Percentiles rank a stretch among this genome's conserved stretches.
These are phyloP conservation scores for Leptographium radiaticola DNA, from an alignment of 2,329 filamentous ascomycete species.

Conservation along the genomic window DNA sequence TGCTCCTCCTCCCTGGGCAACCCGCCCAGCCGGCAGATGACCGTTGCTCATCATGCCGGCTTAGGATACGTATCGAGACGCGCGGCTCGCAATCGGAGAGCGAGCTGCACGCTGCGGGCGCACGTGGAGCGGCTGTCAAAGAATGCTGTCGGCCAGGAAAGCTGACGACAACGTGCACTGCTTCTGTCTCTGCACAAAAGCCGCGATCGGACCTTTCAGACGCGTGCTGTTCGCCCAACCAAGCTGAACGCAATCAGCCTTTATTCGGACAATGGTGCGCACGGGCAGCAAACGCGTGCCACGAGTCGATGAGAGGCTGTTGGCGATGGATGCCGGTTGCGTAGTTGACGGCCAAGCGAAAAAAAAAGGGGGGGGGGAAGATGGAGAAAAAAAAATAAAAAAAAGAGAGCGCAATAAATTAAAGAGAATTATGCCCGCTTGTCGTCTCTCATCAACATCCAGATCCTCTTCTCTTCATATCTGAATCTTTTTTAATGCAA, in stretches of 20 bases:
- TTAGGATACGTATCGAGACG: conserved; percentile 29
- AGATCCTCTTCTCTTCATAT: background rate
- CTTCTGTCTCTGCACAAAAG: background rate
- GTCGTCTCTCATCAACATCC: background rate
- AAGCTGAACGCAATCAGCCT: background rate
- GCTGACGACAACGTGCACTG: too few relatives aligned
- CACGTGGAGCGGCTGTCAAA: background rate
- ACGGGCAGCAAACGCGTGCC: background rate
- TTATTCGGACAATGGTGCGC: background rate
- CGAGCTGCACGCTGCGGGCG: background rate
- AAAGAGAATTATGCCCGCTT: background rate
- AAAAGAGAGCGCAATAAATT: conserved; percentile 1
- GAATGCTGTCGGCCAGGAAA: background rate
- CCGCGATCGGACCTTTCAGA: background rate
- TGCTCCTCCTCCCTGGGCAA: conserved; percentile 37
- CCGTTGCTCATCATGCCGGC: conserved; percentile 65
- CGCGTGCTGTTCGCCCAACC: background rate
- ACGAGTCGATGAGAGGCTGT: background rate
- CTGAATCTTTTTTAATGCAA: background rate
- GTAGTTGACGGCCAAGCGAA: background rate
- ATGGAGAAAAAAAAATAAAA: background rate
- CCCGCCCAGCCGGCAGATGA: conserved; percentile 60
- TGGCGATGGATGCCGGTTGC: background rate
- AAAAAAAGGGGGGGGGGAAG: background rate
- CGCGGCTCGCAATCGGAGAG: conserved; percentile 16